A percentile compares a stretch with the other conserved stretches of the same genome.
Evolutionary conservation across 768 basidiomycete species (phyloP).

Genomic region (Aureoboletus auriporus): DNA sequence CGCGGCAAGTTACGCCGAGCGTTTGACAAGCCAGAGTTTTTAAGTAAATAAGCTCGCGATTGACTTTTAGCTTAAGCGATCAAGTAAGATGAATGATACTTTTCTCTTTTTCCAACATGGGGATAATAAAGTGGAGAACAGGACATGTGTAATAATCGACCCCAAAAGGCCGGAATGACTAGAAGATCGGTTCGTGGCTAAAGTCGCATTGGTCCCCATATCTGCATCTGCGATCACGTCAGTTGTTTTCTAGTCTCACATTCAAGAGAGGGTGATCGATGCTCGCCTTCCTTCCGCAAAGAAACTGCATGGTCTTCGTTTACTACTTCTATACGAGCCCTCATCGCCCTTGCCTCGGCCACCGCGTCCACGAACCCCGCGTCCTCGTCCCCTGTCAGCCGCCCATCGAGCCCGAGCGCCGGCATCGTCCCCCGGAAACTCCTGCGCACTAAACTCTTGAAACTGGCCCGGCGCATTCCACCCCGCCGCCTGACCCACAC

Average conservation of each 20-base stretch:
- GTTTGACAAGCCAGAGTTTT: neutral
- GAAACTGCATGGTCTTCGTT: constrained; percentile 88
- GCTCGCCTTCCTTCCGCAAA: constrained; percentile 92
- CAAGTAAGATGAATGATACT: constrained; percentile 1
- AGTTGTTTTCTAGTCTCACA: constrained; percentile 30
- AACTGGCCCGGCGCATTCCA: constrained; percentile 42
- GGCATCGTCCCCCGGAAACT: constrained; percentile 41
- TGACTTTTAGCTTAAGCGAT: constrained; percentile 2
- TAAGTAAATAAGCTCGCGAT: constrained; percentile 13
- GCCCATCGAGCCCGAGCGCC: constrained; percentile 44
- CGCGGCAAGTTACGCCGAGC: constrained; percentile 5
- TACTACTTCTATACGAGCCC: constrained; percentile 71
- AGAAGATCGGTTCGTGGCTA: constrained; percentile 55
- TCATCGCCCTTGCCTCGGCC: constrained; percentile 54
- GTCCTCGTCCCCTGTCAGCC: constrained; percentile 45
- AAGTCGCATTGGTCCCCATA: constrained; percentile 88
- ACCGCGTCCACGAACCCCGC: constrained; percentile 55
- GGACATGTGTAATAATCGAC: neutral
- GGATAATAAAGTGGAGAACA: constrained; percentile 3
- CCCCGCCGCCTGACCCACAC: constrained; percentile 31
- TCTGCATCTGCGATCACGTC: constrained; percentile 73
- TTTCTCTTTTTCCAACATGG: constrained; percentile 6
- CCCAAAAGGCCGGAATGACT: constrained; percentile 5
- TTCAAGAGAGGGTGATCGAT: constrained; percentile 37
- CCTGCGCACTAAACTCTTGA: constrained; percentile 41